Conservation (phyloP, 352 stramenopile species). For the Phytophthora tubulina region DNA sequence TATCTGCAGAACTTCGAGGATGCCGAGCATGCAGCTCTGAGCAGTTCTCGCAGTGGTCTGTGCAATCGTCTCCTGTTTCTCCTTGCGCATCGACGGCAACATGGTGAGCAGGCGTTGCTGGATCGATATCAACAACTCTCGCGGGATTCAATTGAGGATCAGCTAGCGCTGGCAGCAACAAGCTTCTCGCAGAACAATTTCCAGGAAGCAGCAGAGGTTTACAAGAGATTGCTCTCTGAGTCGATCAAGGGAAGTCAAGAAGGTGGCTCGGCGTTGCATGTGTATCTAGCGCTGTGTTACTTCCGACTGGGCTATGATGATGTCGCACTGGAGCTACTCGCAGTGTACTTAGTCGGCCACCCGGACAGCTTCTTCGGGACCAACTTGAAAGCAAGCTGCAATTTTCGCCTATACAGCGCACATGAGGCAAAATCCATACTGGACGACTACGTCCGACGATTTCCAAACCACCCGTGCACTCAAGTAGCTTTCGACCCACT, state of each 20-base stretch:
- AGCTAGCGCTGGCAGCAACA: constrained; percentile 55
- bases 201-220: constrained; percentile 73
- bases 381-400: constrained; percentile 75
- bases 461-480: constrained; percentile 46
- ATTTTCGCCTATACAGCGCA: constrained; percentile 69
- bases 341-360: constrained; percentile 60
- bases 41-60: constrained; percentile 48
- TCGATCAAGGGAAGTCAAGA: constrained; percentile 30
- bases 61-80: constrained; percentile 71
- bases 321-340: constrained; percentile 69
- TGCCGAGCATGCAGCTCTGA: constrained; percentile 60
- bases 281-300: constrained; percentile 85
- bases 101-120: constrained; percentile 82
- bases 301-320: constrained; percentile 80
- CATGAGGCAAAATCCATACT: constrained; percentile 82
- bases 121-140: constrained; percentile 77
- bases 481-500: constrained; percentile 10
- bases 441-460: constrained; percentile 73
- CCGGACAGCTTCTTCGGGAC: constrained; percentile 70
- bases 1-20: constrained; percentile 59
- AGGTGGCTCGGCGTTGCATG: constrained; percentile 52
- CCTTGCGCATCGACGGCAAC: constrained; percentile 43
- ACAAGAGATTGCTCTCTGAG: constrained; percentile 62
- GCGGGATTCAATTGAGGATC: constrained; percentile 36
- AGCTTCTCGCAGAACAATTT: constrained; percentile 68